Conservation (phyloP, 495 filamentous ascomycete species). For the Neurospora sp. region DNA sequence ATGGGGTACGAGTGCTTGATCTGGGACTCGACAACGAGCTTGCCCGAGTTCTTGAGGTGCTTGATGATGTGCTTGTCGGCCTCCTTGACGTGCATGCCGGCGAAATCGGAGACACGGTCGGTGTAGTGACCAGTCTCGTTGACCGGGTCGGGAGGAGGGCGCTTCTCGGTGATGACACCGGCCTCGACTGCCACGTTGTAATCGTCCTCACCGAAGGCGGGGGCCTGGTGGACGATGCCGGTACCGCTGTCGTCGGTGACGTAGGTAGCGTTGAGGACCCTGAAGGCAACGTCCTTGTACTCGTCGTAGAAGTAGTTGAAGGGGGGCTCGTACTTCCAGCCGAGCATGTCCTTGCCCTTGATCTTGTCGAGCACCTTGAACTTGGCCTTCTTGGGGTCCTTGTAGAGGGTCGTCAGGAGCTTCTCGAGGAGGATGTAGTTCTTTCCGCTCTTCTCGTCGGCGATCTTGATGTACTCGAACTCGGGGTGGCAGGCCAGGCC, state of each 20-base stretch:
- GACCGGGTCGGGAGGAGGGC: conserved; percentile 81
- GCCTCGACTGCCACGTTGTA: conserved; percentile 71
- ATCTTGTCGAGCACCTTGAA: conserved; percentile 76
- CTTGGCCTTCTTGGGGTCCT: conserved; percentile 95
- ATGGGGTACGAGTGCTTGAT: conserved; percentile 91
- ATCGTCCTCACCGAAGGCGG: conserved; percentile 95
- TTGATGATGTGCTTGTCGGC: conserved; percentile 95
- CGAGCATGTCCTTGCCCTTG: conserved; percentile 79
- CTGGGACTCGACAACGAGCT: conserved; percentile 80
- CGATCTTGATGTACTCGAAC: conserved; percentile 90
- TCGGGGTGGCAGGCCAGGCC: conserved; percentile 76
- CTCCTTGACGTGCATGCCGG: conserved; percentile 82
- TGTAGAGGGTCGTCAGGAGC: conserved; percentile 78
- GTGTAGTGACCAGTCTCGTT: conserved; percentile 78
- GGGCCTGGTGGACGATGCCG: conserved; percentile 91
- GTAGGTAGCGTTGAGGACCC: conserved; percentile 76
- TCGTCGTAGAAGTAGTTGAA: conserved; percentile 92
- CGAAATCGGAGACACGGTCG: conserved; percentile 70
- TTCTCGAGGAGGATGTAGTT: conserved; percentile 85
- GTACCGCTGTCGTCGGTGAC: conserved; percentile 90
- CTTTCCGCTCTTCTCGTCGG: conserved; percentile 69
- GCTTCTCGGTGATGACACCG: conserved; percentile 68
- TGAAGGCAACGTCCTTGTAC: conserved; percentile 93
- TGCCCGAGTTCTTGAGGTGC: conserved; percentile 67
- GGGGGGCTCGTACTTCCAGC: conserved; percentile 84